These are phyloP conservation scores for Lentithecium fluviatile DNA, from an alignment of 495 filamentous ascomycete genomes.

Conservation along the genomic window DNA sequence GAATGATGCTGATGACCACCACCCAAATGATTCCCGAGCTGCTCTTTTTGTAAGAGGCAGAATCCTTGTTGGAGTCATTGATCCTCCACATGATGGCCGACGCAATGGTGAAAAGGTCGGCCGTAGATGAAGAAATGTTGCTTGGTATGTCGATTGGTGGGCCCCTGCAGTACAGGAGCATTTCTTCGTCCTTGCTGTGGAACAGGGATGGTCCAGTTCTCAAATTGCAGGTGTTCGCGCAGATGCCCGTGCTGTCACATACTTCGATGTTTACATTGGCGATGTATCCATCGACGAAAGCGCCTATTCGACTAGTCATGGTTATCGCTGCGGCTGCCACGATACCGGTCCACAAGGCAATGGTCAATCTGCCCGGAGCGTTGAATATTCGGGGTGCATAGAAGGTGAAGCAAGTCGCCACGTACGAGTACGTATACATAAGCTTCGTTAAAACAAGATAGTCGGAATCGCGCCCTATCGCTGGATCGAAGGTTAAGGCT, in stretches of 20 bases:
- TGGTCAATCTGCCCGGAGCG: too few species aligned
- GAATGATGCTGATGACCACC: not conserved
- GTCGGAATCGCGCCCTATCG: not conserved
- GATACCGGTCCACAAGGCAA: not conserved
- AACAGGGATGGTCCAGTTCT: not conserved
- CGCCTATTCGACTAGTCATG: not conserved
- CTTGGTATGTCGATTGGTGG: not conserved
- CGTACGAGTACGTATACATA: not conserved
- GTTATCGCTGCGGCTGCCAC: not conserved
- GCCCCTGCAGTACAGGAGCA: not conserved
- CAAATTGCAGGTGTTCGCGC: not conserved
- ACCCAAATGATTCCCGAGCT: not conserved
- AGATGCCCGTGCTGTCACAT: not conserved
- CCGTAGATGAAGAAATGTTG: not conserved
- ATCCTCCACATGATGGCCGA: too few species aligned
- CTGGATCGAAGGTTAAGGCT: not conserved
- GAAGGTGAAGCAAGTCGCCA: not conserved
- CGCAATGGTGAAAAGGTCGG: not conserved
- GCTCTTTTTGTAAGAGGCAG: not conserved
- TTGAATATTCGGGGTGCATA: constrained; percentile 2
- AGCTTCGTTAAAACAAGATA: not conserved
- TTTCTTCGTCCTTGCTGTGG: not conserved
- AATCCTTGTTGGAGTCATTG: not conserved
- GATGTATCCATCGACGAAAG: not conserved
- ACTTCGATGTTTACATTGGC: not conserved